Evolutionary conservation across 2,329 filamentous ascomycete species (phyloP).

Genomic region (Didymella keratinophila): DNA sequence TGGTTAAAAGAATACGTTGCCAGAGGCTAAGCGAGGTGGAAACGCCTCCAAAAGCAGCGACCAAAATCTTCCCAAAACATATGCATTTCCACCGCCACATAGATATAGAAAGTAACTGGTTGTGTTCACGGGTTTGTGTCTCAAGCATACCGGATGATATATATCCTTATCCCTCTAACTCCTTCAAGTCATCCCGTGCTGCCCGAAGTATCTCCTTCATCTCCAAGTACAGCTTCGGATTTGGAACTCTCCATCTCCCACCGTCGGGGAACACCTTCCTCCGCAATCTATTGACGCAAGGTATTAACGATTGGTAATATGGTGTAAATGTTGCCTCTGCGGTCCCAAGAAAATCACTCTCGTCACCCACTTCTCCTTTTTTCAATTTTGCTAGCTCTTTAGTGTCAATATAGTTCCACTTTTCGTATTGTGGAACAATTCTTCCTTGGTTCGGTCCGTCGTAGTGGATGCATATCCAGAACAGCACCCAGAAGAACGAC

Average conservation of each 20-base stretch:
- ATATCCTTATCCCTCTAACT: not conserved
- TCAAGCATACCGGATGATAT: not conserved
- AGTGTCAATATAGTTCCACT: not conserved
- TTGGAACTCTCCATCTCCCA: not conserved
- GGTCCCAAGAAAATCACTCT: not conserved
- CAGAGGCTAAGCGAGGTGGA: not conserved
- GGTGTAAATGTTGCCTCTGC: constrained; percentile 34
- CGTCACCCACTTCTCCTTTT: not conserved
- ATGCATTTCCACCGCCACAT: not conserved
- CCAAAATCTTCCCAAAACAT: not conserved
- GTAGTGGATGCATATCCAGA: constrained; percentile 59
- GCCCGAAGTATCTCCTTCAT: not conserved
- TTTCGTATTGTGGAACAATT: constrained; percentile 40
- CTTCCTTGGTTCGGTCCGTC: not conserved
- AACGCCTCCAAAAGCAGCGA: not conserved
- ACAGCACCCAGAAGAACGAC: constrained; percentile 60
- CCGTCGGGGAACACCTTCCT: constrained; percentile 47
- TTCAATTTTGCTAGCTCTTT: not conserved
- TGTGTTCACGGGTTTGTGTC: not conserved
- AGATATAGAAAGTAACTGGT: not conserved
- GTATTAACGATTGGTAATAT: constrained; percentile 51
- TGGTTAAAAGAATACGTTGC: not conserved
- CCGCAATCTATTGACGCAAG: constrained; percentile 52
- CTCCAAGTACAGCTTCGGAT: not conserved
- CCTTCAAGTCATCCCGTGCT: not conserved